Evolutionary conservation across 768 basidiomycete species (phyloP).

Genomic region (Tulasnella sp.): DNA sequence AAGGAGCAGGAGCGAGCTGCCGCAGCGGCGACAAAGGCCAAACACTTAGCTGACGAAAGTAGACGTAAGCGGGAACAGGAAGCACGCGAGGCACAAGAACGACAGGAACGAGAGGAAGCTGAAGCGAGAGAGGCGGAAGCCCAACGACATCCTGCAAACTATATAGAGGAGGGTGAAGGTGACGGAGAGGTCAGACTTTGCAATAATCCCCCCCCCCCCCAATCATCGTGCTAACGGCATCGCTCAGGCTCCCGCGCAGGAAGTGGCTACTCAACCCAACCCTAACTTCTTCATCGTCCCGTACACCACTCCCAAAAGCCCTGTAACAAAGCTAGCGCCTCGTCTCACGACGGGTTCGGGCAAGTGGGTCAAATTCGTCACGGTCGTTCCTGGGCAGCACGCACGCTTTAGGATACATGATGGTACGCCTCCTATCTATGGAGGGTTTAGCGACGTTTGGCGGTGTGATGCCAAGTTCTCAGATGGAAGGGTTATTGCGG

Average conservation of each 20-base stretch:
- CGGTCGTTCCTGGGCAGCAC: neutral
- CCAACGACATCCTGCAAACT: conserved; percentile 60
- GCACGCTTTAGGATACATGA: neutral
- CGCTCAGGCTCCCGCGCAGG: conserved; percentile 35
- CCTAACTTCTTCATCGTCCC: too few relatives aligned
- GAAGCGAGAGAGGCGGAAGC: conserved; percentile 30
- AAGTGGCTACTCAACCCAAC: too few relatives aligned
- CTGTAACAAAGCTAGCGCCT: too few relatives aligned
- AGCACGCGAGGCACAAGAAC: conserved; percentile 28
- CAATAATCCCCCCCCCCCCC: neutral
- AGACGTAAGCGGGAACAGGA: conserved; percentile 35
- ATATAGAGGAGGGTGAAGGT: conserved; percentile 43
- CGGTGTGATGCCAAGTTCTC: neutral
- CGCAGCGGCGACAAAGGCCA: conserved; percentile 30
- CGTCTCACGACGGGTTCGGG: neutral
- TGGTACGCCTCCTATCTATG: neutral
- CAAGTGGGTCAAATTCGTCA: neutral
- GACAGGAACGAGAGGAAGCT: conserved; percentile 35
- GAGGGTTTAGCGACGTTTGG: conserved; percentile 13
- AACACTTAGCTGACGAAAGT: conserved; percentile 29
- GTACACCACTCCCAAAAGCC: too few relatives aligned
- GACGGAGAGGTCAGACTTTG: conserved; percentile 39
- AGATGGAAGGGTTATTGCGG: neutral
- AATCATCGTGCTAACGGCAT: neutral
- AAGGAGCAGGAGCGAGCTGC: conserved; percentile 28